Conservation (phyloP, 805 yeast species). For the Candida ipomoeae region DNA sequence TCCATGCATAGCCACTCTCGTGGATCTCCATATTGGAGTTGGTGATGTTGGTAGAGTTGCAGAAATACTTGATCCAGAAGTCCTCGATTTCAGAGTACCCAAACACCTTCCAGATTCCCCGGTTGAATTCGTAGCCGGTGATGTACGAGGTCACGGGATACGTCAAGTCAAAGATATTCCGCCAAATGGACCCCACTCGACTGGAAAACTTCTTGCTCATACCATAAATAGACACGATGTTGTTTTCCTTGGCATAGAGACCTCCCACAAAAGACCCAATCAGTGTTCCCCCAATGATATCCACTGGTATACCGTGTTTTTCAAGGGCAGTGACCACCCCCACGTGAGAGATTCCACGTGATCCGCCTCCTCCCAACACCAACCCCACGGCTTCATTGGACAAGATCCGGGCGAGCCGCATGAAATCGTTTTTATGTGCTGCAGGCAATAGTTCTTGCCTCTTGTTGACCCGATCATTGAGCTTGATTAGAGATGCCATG, state of each 20-base stretch:
- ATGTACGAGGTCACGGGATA: conserved; percentile 93
- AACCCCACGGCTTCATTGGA: conserved; percentile 93
- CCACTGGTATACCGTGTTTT: conserved; percentile 90
- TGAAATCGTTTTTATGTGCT: conserved; percentile 59
- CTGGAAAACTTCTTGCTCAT: conserved; percentile 82
- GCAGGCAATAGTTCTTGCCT: conserved; percentile 16
- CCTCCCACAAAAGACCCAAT: conserved; percentile 97
- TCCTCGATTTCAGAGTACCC: conserved; percentile 93
- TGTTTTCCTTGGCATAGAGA: conserved; percentile 86
- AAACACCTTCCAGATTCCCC: conserved; percentile 96
- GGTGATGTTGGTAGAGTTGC: conserved; percentile 93
- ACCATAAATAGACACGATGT: conserved; percentile 86
- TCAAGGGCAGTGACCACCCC: conserved; percentile 91
- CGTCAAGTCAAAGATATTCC: conserved; percentile 77
- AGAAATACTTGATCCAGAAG: conserved; percentile 85
- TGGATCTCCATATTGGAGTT: conserved; percentile 94
- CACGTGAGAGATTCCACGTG: conserved; percentile 87
- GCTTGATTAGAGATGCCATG: conserved; percentile 24
- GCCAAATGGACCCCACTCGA: conserved; percentile 81
- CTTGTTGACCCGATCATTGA: conserved; percentile 20
- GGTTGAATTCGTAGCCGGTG: conserved; percentile 94
- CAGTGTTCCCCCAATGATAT: conserved; percentile 92
- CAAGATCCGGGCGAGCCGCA: conserved; percentile 81
- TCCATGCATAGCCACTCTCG: conserved; percentile 89
- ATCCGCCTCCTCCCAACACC: conserved; percentile 97